Conservation (phyloP, 352 stramenopile genomes). For the Aphanomyces cochlioides region DNA sequence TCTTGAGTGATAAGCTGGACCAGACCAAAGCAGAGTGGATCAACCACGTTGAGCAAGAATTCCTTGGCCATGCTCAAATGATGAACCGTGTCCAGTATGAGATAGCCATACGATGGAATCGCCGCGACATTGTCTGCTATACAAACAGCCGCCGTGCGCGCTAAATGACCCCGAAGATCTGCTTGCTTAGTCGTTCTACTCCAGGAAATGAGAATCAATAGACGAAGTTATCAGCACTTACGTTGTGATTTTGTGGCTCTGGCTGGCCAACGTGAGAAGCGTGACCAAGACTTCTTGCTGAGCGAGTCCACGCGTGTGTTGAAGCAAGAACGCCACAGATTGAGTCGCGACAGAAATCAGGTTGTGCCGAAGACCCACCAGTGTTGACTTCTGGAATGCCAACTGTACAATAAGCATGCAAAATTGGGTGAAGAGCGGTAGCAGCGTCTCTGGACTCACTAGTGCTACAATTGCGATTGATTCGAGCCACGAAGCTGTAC, state of each 20-base stretch:
- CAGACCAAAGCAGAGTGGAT: slow-evolving; percentile 28
- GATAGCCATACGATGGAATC: slow-evolving; percentile 17
- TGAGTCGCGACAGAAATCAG: background rate
- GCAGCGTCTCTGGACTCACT: background rate
- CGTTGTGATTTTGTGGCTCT: slow-evolving; percentile 14
- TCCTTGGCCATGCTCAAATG: background rate
- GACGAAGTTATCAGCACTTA: background rate
- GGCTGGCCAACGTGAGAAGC: slow-evolving; percentile 4
- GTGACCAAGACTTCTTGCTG: slow-evolving; percentile 12
- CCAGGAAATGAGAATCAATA: background rate
- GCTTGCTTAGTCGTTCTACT: background rate
- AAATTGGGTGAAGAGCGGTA: slow-evolving; percentile 9
- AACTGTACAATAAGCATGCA: slow-evolving; percentile 16
- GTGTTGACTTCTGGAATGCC: slow-evolving; percentile 13
- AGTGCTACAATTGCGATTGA: background rate
- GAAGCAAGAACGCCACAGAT: slow-evolving; percentile 1
- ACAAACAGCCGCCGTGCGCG: slow-evolving; percentile 8
- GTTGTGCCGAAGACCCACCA: background rate
- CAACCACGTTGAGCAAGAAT: background rate
- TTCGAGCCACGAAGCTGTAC: background rate
- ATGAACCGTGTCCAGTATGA: slow-evolving; percentile 24
- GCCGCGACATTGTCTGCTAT: slow-evolving; percentile 10
- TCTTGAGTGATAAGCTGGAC: slow-evolving; percentile 25
- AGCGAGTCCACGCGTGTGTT: background rate
- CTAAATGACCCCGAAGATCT: slow-evolving; percentile 6